Conservation (phyloP, 2,329 filamentous ascomycete species). For the Fonsecaea monophora region DNA sequence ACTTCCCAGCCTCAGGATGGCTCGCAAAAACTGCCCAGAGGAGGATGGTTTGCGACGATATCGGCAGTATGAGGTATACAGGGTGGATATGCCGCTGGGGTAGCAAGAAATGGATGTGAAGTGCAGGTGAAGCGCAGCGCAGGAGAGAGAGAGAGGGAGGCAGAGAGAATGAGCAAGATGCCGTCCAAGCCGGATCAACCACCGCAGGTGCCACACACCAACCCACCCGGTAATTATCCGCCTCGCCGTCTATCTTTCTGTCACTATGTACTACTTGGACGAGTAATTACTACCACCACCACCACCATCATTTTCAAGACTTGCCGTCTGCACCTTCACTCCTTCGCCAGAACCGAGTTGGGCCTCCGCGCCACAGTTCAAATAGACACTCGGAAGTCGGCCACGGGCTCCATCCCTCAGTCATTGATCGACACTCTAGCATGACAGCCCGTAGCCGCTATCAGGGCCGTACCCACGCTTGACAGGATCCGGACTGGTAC, state of each 20-base stretch:
- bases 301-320: background rate
- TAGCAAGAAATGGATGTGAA: background rate
- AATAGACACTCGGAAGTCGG: constrained; percentile 14
- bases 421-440: constrained; percentile 8
- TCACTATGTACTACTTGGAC: no score
- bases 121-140: background rate
- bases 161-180: background rate
- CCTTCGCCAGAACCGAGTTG: background rate
- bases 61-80: background rate
- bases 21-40: background rate
- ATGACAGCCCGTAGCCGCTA: background rate
- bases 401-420: constrained; percentile 5
- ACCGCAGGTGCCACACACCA: constrained; percentile 5
- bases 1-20: background rate
- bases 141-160: background rate
- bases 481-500: background rate
- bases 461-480: background rate
- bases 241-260: background rate
- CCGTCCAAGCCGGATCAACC: constrained; percentile 10
- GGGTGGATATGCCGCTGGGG: background rate
- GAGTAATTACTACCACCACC: background rate
- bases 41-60: background rate
- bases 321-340: background rate
- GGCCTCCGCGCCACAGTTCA: background rate
- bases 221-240: constrained; percentile 11